phyloP scores from a whole-genome alignment of 306 rosid genomes.

The Erythrophleum fordii region DNA sequence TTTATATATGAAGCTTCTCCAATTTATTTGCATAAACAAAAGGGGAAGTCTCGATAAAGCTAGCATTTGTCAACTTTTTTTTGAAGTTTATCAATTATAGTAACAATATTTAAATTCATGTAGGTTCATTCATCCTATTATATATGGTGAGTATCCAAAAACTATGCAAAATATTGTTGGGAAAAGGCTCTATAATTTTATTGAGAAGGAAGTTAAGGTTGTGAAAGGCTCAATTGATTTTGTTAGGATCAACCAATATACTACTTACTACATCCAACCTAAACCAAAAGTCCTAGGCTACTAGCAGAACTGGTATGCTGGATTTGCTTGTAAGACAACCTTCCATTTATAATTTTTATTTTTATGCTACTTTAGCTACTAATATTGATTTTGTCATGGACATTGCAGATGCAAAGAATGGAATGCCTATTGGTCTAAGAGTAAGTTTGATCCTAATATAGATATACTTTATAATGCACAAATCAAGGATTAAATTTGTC shows the following conservation, averaged over 20 bases:
- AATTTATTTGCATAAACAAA: not conserved
- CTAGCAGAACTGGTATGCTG: constrained; percentile 84
- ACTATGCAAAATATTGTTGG: constrained; percentile 81
- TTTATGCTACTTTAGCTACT: constrained; percentile 9
- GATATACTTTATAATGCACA: constrained; percentile 8
- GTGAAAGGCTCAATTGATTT: constrained; percentile 86
- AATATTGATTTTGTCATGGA: constrained; percentile 22
- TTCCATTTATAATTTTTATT: not conserved
- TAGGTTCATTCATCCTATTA: constrained; percentile 93
- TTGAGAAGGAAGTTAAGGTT: constrained; percentile 70
- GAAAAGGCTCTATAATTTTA: constrained; percentile 82
- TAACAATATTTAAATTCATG: constrained; percentile 15
- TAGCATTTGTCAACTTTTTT: not conserved
- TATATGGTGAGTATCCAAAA: constrained; percentile 90
- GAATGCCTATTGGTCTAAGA: constrained; percentile 78
- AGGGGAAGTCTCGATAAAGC: not conserved
- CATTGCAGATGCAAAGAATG: constrained; percentile 74
- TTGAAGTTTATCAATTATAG: not conserved
- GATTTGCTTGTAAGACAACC: constrained; percentile 75
- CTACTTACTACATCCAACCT: constrained; percentile 66
- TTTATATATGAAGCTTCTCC: not conserved
- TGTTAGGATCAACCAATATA: constrained; percentile 86
- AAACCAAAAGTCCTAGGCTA: constrained; percentile 69
- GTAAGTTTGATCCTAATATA: constrained; percentile 49
- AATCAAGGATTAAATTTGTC: constrained; percentile 17